Evolutionary conservation across 768 basidiomycete species (phyloP), one percentile per base, ranked within the genome.

Genomic region (Phanerodontia chrysosporium): DNA sequence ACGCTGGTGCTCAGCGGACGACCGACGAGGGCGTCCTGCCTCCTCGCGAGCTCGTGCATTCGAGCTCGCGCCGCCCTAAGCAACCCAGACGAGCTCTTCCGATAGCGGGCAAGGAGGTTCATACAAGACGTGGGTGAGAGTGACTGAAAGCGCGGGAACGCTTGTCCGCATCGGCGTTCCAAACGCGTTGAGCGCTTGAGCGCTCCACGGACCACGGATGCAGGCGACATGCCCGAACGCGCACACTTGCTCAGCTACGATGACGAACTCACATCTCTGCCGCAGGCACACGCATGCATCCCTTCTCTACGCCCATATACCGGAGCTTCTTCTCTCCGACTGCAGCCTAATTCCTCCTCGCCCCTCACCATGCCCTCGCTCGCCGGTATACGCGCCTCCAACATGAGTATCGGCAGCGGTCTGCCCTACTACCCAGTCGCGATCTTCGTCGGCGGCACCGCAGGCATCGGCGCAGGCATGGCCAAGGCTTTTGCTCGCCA

Each of bases 401-500:
- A 61, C 49, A 32, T 57, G 36, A 25, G 46, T 2, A 49, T 52
- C 8, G 55, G 48, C 18, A 51, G 55, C 28, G 22, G 46, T 22
- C 49, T 70, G 57, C 49, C 64, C 29, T 65, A 62, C 49, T 58
- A 62, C 44, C 71, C 71, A 21, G 65, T 69, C 29, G 72, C 70
- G 9, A 54, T 73, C 55, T 70, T 74, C 60, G 67, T 73, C 18
- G 72, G 72, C 36, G 73, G 73, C 13, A 73, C 72, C 9, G 64
- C 68, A 21, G 73, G 73, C 9, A 67, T 73, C 52, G 78, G 77
- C 12, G 67, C 72, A 53, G 82, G 79, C 6, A 78, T 79, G 63
- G 80, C 79, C 0, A 69, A 76, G 48, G 70, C 74, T 6, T 77
- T 83, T 52, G 81, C 78, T 4, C 61, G 65, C 1, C 70, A 76